Conservation (phyloP, 805 yeast species). For the Komagataella phaffii region DNA sequence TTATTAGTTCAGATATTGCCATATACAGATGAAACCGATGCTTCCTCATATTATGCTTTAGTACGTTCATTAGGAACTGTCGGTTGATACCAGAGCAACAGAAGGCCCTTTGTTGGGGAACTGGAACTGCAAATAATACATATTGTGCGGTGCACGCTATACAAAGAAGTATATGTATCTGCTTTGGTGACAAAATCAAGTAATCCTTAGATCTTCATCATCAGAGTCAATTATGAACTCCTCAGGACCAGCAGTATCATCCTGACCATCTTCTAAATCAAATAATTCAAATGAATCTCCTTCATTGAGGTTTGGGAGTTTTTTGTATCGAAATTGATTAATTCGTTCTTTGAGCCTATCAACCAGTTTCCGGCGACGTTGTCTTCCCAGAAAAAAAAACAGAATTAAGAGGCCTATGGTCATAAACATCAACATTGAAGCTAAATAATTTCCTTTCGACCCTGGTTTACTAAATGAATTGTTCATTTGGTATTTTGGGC, state of each 20-base stretch:
- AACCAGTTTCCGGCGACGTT: not conserved
- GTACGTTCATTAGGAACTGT: not conserved
- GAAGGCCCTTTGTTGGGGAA: not conserved
- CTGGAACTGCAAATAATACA: not conserved
- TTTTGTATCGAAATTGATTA: not conserved
- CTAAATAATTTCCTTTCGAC: not conserved
- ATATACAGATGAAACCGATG: constrained; percentile 45
- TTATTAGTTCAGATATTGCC: constrained; percentile 56
- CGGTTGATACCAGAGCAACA: not conserved
- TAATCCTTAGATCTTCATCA: not conserved
- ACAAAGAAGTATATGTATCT: not conserved
- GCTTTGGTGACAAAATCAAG: not conserved
- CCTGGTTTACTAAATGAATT: not conserved
- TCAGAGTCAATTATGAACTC: not conserved
- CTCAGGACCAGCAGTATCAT: not conserved
- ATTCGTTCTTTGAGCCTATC: not conserved
- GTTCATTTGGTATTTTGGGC: not conserved
- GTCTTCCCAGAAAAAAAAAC: not conserved
- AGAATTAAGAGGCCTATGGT: not conserved
- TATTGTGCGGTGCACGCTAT: not conserved
- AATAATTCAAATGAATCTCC: not conserved
- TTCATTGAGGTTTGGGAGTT: not conserved
- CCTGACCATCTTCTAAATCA: not conserved
- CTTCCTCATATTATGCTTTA: constrained; percentile 3
- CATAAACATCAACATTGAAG: not conserved